These are phyloP conservation scores for Serendipita indica DNA, from an alignment of 768 basidiomycete species.

Conservation along the genomic window DNA sequence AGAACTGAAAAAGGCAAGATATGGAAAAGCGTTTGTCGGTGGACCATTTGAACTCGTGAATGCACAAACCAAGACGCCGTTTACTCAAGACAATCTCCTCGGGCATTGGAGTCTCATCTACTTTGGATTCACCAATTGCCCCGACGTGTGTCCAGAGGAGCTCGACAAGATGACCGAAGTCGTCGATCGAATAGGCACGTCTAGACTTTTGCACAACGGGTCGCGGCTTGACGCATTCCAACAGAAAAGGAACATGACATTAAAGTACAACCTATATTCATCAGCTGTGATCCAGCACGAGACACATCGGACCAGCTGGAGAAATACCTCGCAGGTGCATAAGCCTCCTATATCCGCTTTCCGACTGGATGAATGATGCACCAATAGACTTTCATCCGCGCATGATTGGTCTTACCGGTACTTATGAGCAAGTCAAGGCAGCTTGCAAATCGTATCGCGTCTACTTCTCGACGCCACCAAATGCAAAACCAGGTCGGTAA, in stretches of 20 bases:
- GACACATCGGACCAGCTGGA: constrained; percentile 41
- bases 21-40: constrained; percentile 79
- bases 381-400: constrained; percentile 75
- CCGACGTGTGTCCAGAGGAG: constrained; percentile 97
- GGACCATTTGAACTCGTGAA: constrained; percentile 73
- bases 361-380: neutral
- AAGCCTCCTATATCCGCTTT: constrained; percentile 13
- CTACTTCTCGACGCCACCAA: constrained; percentile 84
- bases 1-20: constrained; percentile 53
- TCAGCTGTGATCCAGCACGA: constrained; percentile 92
- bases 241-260: constrained; percentile 55
- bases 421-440: constrained; percentile 71
- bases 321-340: constrained; percentile 30
- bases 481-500: constrained; percentile 39
- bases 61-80: constrained; percentile 43
- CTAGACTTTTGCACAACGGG: no score
- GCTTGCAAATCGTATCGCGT: constrained; percentile 93
- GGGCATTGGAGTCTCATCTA: constrained; percentile 60
- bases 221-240: no score
- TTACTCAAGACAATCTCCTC: constrained; percentile 68
- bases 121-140: constrained; percentile 99
- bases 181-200: constrained; percentile 56
- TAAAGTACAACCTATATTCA: constrained; percentile 76
- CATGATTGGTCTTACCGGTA: constrained; percentile 75
- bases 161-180: constrained; percentile 84